A percentile compares a stretch with the other conserved stretches of the same genome.
Evolutionary conservation across 208 protist species (phyloP).

Genomic region (Porcisia deanei): DNA sequence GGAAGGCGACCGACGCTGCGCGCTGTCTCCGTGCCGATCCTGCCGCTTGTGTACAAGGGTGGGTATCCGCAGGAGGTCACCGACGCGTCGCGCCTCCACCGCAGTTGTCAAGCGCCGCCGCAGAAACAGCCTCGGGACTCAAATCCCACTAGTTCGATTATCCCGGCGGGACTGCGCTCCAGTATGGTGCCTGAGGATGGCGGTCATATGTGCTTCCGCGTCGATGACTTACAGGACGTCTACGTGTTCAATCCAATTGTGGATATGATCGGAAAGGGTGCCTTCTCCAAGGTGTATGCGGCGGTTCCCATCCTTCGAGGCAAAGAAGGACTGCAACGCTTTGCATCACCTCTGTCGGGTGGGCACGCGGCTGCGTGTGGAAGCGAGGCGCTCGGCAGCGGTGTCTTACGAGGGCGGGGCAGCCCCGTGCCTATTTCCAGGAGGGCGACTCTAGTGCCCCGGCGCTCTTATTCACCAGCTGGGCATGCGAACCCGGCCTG

Average conservation of each 20-base stretch:
- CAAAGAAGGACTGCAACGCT: slow-evolving; percentile 18
- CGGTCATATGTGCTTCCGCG: slow-evolving; percentile 40
- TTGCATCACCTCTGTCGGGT: neutral
- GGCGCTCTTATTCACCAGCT: neutral
- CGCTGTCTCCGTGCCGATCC: slow-evolving; percentile 47
- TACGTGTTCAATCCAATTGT: slow-evolving; percentile 76
- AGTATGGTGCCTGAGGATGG: slow-evolving; percentile 4
- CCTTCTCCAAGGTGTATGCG: slow-evolving; percentile 80
- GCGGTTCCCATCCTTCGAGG: slow-evolving; percentile 64
- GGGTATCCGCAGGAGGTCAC: slow-evolving; percentile 15
- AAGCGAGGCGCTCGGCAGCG: neutral
- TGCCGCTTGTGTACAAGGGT: slow-evolving; percentile 33
- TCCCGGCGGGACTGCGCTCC: slow-evolving; percentile 10
- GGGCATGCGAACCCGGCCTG: neutral
- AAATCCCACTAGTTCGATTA: neutral
- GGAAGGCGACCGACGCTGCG: slow-evolving; percentile 19
- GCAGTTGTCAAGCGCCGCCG: neutral
- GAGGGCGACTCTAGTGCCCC: neutral
- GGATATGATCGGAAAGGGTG: slow-evolving; percentile 68
- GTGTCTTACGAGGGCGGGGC: neutral
- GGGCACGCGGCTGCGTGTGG: neutral
- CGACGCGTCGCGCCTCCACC: slow-evolving; percentile 1
- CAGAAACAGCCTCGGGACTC: neutral
- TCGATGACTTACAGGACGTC: slow-evolving; percentile 68
- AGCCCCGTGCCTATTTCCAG: neutral